A percentile compares a stretch with the other conserved stretches of the same genome.
phyloP scores from a whole-genome alignment of 345 rosid genomes.

The Bruguiera sexangula region DNA sequence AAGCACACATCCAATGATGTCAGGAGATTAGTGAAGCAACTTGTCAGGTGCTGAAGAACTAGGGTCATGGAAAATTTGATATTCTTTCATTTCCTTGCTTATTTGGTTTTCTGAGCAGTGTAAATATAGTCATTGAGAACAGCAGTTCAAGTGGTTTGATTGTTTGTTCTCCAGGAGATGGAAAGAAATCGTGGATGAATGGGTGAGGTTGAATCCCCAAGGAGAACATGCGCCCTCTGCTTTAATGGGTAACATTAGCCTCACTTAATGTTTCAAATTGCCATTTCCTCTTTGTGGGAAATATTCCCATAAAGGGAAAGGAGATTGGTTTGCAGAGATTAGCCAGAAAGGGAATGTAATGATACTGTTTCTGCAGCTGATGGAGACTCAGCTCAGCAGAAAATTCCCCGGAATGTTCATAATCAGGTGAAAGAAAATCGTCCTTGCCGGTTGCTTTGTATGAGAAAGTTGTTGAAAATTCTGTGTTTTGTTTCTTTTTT shows the following conservation, averaged over 20 bases:
- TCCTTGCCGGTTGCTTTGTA: constrained; percentile 17
- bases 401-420: constrained; percentile 56
- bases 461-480: constrained; percentile 24
- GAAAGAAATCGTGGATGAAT: constrained; percentile 89
- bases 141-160: not conserved
- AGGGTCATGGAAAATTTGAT: constrained; percentile 23
- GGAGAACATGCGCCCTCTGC: constrained; percentile 65
- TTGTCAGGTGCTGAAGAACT: constrained; percentile 52
- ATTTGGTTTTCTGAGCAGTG: not conserved
- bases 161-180: constrained; percentile 61
- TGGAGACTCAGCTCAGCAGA: constrained; percentile 86
- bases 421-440: constrained; percentile 60
- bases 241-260: constrained; percentile 56
- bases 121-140: not conserved
- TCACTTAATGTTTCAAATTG: not conserved
- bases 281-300: constrained; percentile 20
- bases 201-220: constrained; percentile 85
- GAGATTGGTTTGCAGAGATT: constrained; percentile 8
- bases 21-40: constrained; percentile 72
- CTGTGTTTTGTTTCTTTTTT: constrained; percentile 13
- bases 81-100: not conserved
- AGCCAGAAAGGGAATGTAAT: constrained; percentile 10
- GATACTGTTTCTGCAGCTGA: constrained; percentile 44
- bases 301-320: constrained; percentile 2
- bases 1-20: constrained; percentile 76